These are phyloP conservation scores for Alternaria ventricosa DNA, from an alignment of 2,329 filamentous ascomycete genomes.

Conservation along the genomic window DNA sequence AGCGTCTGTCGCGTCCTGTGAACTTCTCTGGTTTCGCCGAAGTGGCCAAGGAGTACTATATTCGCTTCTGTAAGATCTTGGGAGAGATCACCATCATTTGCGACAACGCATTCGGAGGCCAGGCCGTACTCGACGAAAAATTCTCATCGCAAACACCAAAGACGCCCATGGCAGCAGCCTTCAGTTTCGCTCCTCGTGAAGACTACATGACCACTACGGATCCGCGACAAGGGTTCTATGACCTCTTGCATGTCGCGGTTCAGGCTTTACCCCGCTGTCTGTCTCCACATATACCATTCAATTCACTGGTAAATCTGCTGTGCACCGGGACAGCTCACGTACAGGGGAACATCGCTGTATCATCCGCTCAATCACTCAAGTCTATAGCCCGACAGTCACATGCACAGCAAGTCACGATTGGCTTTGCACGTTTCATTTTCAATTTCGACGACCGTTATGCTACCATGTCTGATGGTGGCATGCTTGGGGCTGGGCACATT, in stretches of 20 bases:
- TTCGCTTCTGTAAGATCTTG: slow-evolving; percentile 90
- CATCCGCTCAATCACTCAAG: slow-evolving; percentile 90
- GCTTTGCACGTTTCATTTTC: slow-evolving; percentile 97
- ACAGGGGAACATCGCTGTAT: slow-evolving; percentile 87
- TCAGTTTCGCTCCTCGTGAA: slow-evolving; percentile 86
- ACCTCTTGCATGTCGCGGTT: slow-evolving; percentile 91
- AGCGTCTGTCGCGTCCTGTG: slow-evolving; percentile 70
- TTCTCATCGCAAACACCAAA: slow-evolving; percentile 87
- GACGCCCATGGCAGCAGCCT: slow-evolving; percentile 92
- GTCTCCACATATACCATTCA: slow-evolving; percentile 88
- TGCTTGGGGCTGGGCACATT: slow-evolving; percentile 92
- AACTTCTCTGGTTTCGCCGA: slow-evolving; percentile 71
- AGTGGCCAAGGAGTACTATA: slow-evolving; percentile 81
- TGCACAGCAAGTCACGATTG: slow-evolving; percentile 94
- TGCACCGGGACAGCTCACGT: slow-evolving; percentile 98
- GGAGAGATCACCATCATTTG: slow-evolving; percentile 96
- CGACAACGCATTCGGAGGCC: slow-evolving; percentile 95
- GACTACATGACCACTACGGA: slow-evolving; percentile 76
- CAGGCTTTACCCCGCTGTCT: slow-evolving; percentile 94
- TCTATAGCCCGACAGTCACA: slow-evolving; percentile 93
- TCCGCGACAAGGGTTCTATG: slow-evolving; percentile 93
- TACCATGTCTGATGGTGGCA: slow-evolving; percentile 96
- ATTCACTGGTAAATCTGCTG: slow-evolving; percentile 88
- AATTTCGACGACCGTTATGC: slow-evolving; percentile 97
- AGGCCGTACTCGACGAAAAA: slow-evolving; percentile 94